These are phyloP conservation scores for Aspergillus kassunensis DNA, from an alignment of 495 filamentous ascomycete species.

Conservation along the genomic window DNA sequence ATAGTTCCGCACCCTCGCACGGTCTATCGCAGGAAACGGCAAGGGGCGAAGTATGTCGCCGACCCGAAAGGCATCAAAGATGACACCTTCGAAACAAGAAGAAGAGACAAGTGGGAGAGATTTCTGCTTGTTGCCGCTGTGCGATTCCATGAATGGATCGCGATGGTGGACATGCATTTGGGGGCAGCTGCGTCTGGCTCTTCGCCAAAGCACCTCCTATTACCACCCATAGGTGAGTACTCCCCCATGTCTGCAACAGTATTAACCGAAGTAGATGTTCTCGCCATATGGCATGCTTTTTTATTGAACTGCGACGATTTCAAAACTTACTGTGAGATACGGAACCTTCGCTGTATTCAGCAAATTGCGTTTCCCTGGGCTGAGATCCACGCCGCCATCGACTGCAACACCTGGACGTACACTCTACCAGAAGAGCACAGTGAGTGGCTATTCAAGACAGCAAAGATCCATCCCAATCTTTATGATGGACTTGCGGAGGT, in stretches of 20 bases:
- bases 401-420: conserved; percentile 13
- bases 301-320: conserved; percentile 18
- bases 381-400: conserved; percentile 14
- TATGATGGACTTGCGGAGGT: background rate
- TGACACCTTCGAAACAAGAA: conserved; percentile 1
- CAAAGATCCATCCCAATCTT: conserved; percentile 5
- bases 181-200: background rate
- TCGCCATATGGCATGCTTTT: conserved; percentile 25
- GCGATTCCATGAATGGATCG: conserved; percentile 19
- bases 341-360: conserved; percentile 2
- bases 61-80: conserved; percentile 9
- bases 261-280: conserved; percentile 17
- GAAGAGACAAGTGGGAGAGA: conserved; percentile 18
- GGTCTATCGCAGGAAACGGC: conserved; percentile 1
- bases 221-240: conserved; percentile 15
- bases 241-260: background rate
- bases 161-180: background rate
- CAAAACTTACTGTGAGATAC: conserved; percentile 2
- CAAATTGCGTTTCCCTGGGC: conserved; percentile 18
- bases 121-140: conserved; percentile 18
- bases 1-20: conserved; percentile 6
- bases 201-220: background rate
- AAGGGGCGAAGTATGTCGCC: background rate
- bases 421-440: background rate
- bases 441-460: background rate